Base-by-base conservation (phyloP, 805 yeast genomes). In the Lachancea thermotolerans region DNA sequence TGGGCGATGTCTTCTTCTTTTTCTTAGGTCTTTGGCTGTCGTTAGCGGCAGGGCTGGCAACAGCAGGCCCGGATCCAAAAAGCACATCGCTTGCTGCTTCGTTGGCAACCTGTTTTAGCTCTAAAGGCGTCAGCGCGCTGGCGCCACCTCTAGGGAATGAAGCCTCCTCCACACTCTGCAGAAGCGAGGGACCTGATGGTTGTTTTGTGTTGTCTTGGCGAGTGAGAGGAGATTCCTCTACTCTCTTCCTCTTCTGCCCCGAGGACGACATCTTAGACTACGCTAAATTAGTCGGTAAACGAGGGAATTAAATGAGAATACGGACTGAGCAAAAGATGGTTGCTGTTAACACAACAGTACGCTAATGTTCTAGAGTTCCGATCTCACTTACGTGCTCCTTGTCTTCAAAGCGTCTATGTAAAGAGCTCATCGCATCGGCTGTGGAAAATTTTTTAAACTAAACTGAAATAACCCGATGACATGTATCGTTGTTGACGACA, bases 71-170 rank as follows among this genome's bases (percentile, higher is more conserved):
- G 2, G 37, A 18, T 27, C 34, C 34, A 50, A 86, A 85, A 41
- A 90, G 69, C 35, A 86, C 93, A 67, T 93, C 99, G 51, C 77
- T 78, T 17, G 90, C 81, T 40, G 91, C 99, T 65, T 91, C 95
- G 61, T 88, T 89, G 35, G 95, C 82, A 42, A 91, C 91, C 60
- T 88, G 93, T 63, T 88, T 89, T 53, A 88, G 80, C 67, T 93
- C 99, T 53, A 93, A 69, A 6, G 98, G 89, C 3, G 95, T 78
- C 58, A 93, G 74, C 21, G 80, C 86, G 25, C 91, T 77, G 10
- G 83, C 79, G 41, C 99, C 99, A 56, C 99, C 99, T 79, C 99
- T 85, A 41, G 99, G 99, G 62, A 93, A 93, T 14, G 76, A 62
- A 18, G 64, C 64, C 35, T 67, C 71, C 28, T 69, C 72, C 35